phyloP scores from a whole-genome alignment of 179 eudicot species.

The Spergularia azorica region DNA sequence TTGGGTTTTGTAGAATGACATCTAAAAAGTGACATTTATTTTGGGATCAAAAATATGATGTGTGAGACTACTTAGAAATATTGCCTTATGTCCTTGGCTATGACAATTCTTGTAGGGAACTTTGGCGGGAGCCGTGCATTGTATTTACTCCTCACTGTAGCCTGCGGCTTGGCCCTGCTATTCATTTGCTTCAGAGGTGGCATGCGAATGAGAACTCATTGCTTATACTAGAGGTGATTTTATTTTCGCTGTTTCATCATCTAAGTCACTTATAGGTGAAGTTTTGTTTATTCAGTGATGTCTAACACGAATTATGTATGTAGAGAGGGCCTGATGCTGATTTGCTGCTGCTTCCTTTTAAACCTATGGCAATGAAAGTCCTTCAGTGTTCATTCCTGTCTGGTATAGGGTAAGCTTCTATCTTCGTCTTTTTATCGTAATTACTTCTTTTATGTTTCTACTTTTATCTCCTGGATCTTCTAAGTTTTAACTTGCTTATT shows the following conservation, averaged over 20 bases:
- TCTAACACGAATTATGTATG: conserved; percentile 17
- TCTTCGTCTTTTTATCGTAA: neutral
- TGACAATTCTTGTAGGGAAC: conserved; percentile 36
- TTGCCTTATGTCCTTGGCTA: no score
- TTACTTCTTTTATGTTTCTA: neutral
- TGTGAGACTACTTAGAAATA: no score
- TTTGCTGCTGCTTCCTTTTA: conserved; percentile 72
- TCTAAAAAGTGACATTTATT: no score
- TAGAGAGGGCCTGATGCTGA: conserved; percentile 66
- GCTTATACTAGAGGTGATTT: conserved; percentile 76
- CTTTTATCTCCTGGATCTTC: neutral
- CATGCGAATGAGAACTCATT: conserved; percentile 62
- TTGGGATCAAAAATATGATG: no score
- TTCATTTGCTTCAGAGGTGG: conserved; percentile 91
- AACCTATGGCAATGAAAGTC: conserved; percentile 81
- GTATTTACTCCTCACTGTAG: conserved; percentile 94
- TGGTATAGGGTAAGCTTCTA: conserved; percentile 54
- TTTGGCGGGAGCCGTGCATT: conserved; percentile 96
- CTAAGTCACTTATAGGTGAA: neutral
- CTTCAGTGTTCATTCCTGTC: conserved; percentile 90
- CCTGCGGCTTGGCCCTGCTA: conserved; percentile 84
- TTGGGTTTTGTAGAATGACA: no score
- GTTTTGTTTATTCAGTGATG: neutral
- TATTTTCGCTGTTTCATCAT: conserved; percentile 1
- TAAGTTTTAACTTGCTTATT: no score